phyloP scores from a whole-genome alignment of 1,284 basidiomycete genomes.

The Macrocybe sp. region DNA sequence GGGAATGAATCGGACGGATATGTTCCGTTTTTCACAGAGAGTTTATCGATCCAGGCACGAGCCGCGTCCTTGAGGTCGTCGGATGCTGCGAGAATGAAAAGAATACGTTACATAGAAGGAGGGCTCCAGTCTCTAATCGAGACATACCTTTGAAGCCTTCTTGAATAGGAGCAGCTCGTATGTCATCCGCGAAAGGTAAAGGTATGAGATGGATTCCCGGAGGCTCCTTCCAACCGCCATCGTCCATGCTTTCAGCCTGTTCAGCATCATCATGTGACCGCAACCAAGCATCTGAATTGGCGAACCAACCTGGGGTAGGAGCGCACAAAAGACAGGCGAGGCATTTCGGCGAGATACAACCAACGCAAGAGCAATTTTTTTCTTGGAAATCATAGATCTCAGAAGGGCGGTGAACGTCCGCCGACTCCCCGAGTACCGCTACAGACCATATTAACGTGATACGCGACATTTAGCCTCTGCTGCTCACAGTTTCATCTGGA shows the following conservation, averaged over 20 bases:
- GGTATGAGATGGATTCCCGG: constrained; percentile 92
- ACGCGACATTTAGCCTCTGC: background rate
- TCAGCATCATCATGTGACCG: background rate
- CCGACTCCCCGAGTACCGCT: constrained; percentile 87
- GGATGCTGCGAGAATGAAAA: constrained; percentile 41
- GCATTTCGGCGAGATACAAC: constrained; percentile 70
- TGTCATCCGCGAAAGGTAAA: constrained; percentile 92
- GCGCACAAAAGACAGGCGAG: constrained; percentile 76
- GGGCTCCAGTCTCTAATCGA: background rate
- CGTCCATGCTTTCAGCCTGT: constrained; percentile 70
- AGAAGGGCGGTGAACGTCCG: constrained; percentile 88
- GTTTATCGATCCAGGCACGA: constrained; percentile 71
- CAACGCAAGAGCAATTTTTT: constrained; percentile 79
- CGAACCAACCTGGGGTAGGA: constrained; percentile 75
- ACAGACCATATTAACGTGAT: constrained; percentile 1
- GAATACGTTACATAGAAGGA: too few species aligned
- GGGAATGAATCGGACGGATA: constrained; percentile 90
- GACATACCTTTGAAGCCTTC: constrained; percentile 49
- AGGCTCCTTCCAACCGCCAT: constrained; percentile 76
- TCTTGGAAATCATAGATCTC: constrained; percentile 76
- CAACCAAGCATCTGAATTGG: background rate
- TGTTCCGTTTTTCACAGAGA: constrained; percentile 71
- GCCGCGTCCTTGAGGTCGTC: constrained; percentile 69
- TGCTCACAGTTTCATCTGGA: constrained; percentile 79
- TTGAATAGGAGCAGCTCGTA: constrained; percentile 70